Evolutionary conservation across 768 basidiomycete species (phyloP), one percentile per base, ranked within the genome.

Genomic region (Podaxis sp.): DNA sequence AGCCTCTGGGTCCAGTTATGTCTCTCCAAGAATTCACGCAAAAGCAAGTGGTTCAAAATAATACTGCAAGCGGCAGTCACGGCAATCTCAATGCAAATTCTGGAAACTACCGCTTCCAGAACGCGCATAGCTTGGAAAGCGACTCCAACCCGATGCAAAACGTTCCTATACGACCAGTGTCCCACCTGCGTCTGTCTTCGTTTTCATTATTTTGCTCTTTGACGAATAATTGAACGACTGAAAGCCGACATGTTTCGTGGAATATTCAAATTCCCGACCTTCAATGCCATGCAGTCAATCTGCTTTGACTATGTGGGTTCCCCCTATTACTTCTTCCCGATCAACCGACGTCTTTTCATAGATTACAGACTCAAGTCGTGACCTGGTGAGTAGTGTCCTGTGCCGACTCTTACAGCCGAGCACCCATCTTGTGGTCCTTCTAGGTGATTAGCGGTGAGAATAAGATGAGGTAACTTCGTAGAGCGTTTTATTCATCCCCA

Each of bases 211-310:
- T n/a, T 15, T 22, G 22, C 24, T 51, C 36, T 17, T 22, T 27
- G 61, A 51, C 53, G 59, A 37, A 64, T 64, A 22, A 69, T 51
- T n/a, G 9, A 33, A 63, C 15, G 50, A 24, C n/a, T 50, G 19
- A 8, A 66, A 96, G 96, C 93, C 55, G 91, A 94, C 69, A 80
- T 87, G 15, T 94, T 90, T 73, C 85, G 91, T 15, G 77, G 81
- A 0, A 76, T 94, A 1, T 97, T 96, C 83, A 91, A 90, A 69
- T 97, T 96, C 66, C 87, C 87, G 0, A 84, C 90, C 2, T 98
- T 98, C 80, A 98, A 98, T 71, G 88, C 90, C 2, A 85, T 98
- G 22, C 96, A 99, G 67, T 93, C 91, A 13, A 80, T 79, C 29
- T 94, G 92, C 70, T 93, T 91, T 66, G 84, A 90, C 53, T 80